Conservation (phyloP, 73 alveolate genomes). For the Effrenium voratum region DNA sequence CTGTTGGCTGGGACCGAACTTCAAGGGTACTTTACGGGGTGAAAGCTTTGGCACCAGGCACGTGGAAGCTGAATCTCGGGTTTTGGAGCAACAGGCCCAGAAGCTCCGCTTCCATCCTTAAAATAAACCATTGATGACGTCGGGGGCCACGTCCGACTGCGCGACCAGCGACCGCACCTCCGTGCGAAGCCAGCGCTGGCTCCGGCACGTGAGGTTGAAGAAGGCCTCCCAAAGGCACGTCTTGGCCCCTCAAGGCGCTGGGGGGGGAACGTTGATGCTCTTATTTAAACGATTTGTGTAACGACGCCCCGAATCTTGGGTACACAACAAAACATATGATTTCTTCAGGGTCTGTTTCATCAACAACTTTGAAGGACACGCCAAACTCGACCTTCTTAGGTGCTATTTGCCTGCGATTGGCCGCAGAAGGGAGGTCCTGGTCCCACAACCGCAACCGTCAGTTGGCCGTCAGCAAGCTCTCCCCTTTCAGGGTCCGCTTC, state of each 20-base stretch:
- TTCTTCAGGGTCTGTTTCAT: background rate
- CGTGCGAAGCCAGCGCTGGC: conserved; percentile 35
- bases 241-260: background rate
- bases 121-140: background rate
- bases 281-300: background rate
- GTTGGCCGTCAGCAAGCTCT: too few relatives aligned
- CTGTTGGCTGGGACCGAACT: background rate
- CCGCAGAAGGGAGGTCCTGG: too few relatives aligned
- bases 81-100: background rate
- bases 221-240: conserved; percentile 27
- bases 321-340: background rate
- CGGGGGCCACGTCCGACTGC: background rate
- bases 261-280: background rate
- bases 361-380: background rate
- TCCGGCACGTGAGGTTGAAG: conserved; percentile 40
- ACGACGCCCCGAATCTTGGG: background rate
- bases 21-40: background rate
- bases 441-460: too few relatives aligned
- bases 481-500: too few relatives aligned
- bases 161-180: background rate
- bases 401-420: too few relatives aligned
- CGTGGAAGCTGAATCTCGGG: background rate
- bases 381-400: too few relatives aligned
- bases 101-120: background rate
- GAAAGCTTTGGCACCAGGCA: background rate